phyloP scores from a whole-genome alignment of 108 stramenopile species.

The Mediolabrus comicus region DNA sequence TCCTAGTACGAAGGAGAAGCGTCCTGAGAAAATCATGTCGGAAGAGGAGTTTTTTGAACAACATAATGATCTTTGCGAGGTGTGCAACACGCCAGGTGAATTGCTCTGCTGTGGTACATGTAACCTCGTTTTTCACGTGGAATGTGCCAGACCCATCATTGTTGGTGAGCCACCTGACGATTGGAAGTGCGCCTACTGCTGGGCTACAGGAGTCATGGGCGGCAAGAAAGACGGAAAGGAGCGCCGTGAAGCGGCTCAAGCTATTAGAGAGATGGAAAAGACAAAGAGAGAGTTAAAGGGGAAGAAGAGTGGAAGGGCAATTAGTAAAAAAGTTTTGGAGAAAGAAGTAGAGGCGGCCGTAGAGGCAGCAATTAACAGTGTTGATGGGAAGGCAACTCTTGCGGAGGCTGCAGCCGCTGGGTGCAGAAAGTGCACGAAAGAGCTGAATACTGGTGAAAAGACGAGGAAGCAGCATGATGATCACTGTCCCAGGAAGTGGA shows the following conservation, averaged over 20 bases:
- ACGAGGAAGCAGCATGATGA: slow-evolving; percentile 14
- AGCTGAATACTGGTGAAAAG: slow-evolving; percentile 20
- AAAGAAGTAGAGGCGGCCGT: slow-evolving; percentile 5
- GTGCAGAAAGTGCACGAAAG: slow-evolving; percentile 25
- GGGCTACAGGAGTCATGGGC: slow-evolving; percentile 50
- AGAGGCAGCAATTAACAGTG: slow-evolving; percentile 7
- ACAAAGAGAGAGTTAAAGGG: slow-evolving; percentile 37
- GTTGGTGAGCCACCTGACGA: slow-evolving; percentile 54
- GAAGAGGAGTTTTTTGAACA: slow-evolving; percentile 75
- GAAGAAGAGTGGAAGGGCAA: slow-evolving; percentile 1
- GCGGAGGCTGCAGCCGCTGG: slow-evolving; percentile 16
- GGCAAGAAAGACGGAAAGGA: slow-evolving; percentile 64
- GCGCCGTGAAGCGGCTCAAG: slow-evolving; percentile 58
- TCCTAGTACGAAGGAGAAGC: background rate
- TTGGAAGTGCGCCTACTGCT: slow-evolving; percentile 82
- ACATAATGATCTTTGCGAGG: slow-evolving; percentile 92
- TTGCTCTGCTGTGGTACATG: slow-evolving; percentile 91
- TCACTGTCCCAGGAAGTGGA: slow-evolving; percentile 22
- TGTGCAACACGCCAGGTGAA: slow-evolving; percentile 77
- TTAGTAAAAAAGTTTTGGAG: background rate
- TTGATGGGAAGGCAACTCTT: slow-evolving; percentile 12
- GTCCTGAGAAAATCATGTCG: slow-evolving; percentile 35
- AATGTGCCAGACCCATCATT: slow-evolving; percentile 79
- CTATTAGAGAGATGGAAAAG: slow-evolving; percentile 72
- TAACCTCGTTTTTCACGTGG: slow-evolving; percentile 87